Conservation (phyloP, 148 eudicot genomes). For the Amaranthus palmeri region DNA sequence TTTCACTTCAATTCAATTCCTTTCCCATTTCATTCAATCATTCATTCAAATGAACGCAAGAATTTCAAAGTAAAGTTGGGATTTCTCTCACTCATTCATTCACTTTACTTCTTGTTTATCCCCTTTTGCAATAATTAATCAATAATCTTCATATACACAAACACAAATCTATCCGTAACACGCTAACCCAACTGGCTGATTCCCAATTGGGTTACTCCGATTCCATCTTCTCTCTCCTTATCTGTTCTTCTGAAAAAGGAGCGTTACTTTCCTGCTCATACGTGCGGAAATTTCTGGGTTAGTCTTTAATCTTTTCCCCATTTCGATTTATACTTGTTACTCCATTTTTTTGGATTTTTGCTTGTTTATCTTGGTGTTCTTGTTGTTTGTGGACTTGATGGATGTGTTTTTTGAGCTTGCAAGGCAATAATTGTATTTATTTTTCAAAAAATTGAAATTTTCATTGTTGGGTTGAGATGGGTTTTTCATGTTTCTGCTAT, state of each 20-base stretch:
- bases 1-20: slow-evolving; percentile 1
- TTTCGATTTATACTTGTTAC: background rate
- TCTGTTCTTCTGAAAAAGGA: background rate
- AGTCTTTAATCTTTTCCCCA: background rate
- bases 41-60: slow-evolving; percentile 10
- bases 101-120: background rate
- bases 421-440: too few species aligned
- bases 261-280: too few species aligned
- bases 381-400: too few species aligned
- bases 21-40: background rate
- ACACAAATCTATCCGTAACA: background rate
- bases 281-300: background rate
- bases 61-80: background rate
- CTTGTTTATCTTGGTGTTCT: background rate
- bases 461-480: too few species aligned
- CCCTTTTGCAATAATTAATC: slow-evolving; percentile 2
- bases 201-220: slow-evolving; percentile 1
- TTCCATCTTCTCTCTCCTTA: slow-evolving; percentile 5
- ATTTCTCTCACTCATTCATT: background rate
- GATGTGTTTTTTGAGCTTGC: too few species aligned
- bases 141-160: background rate
- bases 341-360: background rate
- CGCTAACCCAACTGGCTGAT: background rate
- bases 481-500: too few species aligned
- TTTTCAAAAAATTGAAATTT: too few species aligned